Percentiles rank a stretch among this genome's conserved stretches.
Evolutionary conservation across 2,329 filamentous ascomycete species (phyloP).

Genomic region (Diaporthe destruens): DNA sequence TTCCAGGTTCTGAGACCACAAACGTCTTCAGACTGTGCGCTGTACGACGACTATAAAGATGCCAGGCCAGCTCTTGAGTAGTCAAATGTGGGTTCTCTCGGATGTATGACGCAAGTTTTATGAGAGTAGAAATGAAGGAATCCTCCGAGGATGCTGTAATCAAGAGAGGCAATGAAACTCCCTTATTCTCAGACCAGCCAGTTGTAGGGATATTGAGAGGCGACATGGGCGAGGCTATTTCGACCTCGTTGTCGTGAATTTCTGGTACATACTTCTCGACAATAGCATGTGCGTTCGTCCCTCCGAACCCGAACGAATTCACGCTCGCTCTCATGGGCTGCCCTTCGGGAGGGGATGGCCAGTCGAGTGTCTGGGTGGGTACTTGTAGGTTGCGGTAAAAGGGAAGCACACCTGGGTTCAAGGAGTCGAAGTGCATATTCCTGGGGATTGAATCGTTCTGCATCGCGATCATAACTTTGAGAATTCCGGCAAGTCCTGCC

Average conservation of each 20-base stretch:
- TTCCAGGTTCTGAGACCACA: neutral
- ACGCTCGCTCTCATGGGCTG: conserved; percentile 57
- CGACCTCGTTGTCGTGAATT: conserved; percentile 47
- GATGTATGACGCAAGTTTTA: conserved; percentile 50
- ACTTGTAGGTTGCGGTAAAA: conserved; percentile 52
- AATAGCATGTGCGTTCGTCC: conserved; percentile 59
- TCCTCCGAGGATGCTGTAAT: conserved; percentile 54
- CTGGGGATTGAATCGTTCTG: conserved; percentile 55
- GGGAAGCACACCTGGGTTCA: conserved; percentile 57
- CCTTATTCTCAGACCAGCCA: neutral
- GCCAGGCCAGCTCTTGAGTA: conserved; percentile 50
- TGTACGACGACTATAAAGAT: conserved; percentile 49
- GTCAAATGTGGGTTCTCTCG: conserved; percentile 23
- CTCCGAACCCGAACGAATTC: conserved; percentile 61
- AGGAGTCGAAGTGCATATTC: conserved; percentile 57
- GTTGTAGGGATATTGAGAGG: neutral
- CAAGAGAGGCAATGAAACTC: conserved; percentile 51
- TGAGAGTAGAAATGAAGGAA: conserved; percentile 49
- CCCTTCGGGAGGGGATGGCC: conserved; percentile 52
- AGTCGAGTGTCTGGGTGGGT: conserved; percentile 49
- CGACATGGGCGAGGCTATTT: conserved; percentile 3
- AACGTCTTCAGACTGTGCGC: conserved; percentile 49
- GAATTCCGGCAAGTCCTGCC: conserved; percentile 61
- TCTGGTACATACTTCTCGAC: conserved; percentile 54
- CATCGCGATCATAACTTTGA: conserved; percentile 59